Conservation (phyloP, 2,329 filamentous ascomycete genomes). For the Orbilia brochopaga region DNA sequence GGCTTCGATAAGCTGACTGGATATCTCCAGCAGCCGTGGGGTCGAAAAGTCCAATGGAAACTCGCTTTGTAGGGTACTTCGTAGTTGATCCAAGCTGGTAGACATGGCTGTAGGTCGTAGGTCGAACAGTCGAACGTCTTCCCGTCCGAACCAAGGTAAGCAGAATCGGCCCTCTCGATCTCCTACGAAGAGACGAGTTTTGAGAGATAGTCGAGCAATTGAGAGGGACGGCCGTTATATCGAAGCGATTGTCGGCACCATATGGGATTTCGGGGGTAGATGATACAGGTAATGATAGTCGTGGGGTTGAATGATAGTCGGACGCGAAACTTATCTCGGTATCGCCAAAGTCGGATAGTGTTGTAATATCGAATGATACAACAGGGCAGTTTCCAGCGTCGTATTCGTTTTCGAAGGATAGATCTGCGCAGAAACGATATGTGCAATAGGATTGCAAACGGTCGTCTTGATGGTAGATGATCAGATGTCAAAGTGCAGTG, state of each 20-base stretch:
- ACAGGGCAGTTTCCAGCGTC: background rate
- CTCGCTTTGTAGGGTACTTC: conserved; percentile 14
- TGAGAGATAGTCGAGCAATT: background rate
- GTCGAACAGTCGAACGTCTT: background rate
- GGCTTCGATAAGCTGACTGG: conserved; percentile 19
- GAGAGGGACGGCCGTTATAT: background rate
- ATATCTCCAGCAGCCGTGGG: conserved; percentile 29
- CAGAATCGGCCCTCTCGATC: background rate
- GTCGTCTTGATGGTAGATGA: conserved; percentile 20
- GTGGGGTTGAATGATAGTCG: background rate
- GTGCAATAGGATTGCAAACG: background rate
- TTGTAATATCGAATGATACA: background rate
- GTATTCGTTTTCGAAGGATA: background rate
- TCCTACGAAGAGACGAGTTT: background rate
- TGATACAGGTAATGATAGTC: background rate
- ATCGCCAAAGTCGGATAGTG: background rate
- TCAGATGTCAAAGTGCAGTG: conserved; percentile 38
- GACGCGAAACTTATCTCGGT: background rate
- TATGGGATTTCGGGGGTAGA: conserved; percentile 9
- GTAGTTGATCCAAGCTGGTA: conserved; percentile 10
- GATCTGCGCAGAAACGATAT: background rate
- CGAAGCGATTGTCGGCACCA: background rate
- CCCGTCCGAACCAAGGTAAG: background rate
- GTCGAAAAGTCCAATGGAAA: conserved; percentile 16
- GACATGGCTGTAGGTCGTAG: conserved; percentile 14